Conservation (phyloP, 768 basidiomycete species). For the Psilocybe sp. region DNA sequence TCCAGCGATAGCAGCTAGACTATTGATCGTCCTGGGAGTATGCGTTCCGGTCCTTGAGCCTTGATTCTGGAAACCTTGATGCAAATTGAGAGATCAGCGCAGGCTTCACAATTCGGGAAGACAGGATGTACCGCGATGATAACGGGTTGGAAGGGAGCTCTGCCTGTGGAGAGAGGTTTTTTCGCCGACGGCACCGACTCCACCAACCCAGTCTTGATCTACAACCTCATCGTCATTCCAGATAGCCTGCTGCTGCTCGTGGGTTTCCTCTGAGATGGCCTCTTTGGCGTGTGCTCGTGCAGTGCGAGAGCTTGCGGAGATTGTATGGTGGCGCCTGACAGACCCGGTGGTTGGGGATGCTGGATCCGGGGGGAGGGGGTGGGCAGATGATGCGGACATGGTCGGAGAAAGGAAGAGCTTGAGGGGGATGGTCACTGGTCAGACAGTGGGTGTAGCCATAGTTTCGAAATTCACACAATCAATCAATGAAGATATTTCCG, state of each 20-base stretch:
- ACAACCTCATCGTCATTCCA: constrained; percentile 80
- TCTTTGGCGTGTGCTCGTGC: constrained; percentile 60
- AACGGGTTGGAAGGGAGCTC: constrained; percentile 76
- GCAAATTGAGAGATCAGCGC: constrained; percentile 11
- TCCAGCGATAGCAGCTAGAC: constrained; percentile 80
- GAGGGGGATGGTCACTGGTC: constrained; percentile 12
- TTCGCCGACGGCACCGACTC: constrained; percentile 81
- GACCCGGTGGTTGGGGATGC: constrained; percentile 40
- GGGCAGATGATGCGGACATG: constrained; percentile 34
- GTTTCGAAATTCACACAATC: constrained; percentile 22
- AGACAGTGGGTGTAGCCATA: constrained; percentile 18
- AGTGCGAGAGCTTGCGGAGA: constrained; percentile 69
- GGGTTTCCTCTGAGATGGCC: constrained; percentile 64
- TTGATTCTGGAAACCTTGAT: constrained; percentile 50
- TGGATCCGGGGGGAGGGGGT: constrained; percentile 37
- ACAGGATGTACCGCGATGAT: constrained; percentile 58
- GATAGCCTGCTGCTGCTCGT: constrained; percentile 47
- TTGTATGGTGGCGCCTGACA: constrained; percentile 83
- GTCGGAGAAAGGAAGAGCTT: constrained; percentile 14
- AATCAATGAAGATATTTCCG: constrained; percentile 18
- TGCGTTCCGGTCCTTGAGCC: constrained; percentile 54
- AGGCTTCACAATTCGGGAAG: constrained; percentile 18
- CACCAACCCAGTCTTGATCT: constrained; percentile 78
- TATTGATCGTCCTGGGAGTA: constrained; percentile 76
- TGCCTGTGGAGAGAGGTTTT: constrained; percentile 79